Evolutionary conservation across 768 basidiomycete species (phyloP), one percentile per base, ranked within the genome.

Genomic region (Hydnomerulius pinastri): DNA sequence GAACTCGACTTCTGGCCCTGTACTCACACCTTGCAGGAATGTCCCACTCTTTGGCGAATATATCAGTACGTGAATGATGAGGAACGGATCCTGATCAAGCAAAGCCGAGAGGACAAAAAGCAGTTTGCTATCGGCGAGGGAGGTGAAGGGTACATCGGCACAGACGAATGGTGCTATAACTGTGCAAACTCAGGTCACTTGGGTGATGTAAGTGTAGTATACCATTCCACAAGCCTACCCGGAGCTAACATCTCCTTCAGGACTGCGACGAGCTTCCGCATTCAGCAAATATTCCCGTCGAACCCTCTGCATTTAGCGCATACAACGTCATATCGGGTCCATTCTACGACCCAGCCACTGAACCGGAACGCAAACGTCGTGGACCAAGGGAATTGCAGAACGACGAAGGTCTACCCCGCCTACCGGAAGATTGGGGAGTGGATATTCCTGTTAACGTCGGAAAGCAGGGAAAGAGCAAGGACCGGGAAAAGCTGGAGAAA

Each of bases 161-260:
- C 69, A 28, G 87, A 89, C 60, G 74, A 81, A 57, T 92, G 86
- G 86, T 92, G 90, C 64, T 89, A 90, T 62, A 88, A 87, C 57
- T 92, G 90, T 56, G 90, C 86, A 35, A 71, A 71, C 24, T 66
- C 67, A 43, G 90, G 87, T 4, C 90, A 92, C 66, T 79, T 86
- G 64, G 90, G 90, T 39, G 90, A 92, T 59, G 90, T 91, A 60
- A 69, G 86, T 73, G 38, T 38, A 45, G 24, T 37, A 17, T 27
- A 41, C 20, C 10, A 12, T 43, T 28, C 17, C 13, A 28, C 10
- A 11, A 2, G 30, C 21, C 41, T 23, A 38, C 13, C 28, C 42
- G 36, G 47, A 42, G 23, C 24, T 30, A 18, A 50, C 13, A 33
- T 12, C 28, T 46, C 15, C 11, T 54, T n/a, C 55, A 89, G 87